Evolutionary conservation across 495 filamentous ascomycete species (phyloP).

Genomic region (Penicillium simplicissimum): DNA sequence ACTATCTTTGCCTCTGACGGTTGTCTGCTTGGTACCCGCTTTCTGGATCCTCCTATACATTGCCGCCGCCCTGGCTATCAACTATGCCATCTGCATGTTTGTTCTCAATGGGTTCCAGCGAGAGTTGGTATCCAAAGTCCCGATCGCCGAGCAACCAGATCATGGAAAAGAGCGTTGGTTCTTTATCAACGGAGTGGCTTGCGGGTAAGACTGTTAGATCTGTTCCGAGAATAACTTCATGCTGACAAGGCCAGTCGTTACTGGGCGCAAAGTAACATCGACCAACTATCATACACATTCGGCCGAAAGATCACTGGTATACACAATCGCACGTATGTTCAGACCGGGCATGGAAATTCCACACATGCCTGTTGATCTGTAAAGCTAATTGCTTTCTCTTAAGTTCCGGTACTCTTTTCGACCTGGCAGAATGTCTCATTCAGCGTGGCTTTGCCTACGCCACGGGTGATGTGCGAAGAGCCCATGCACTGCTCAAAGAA

Average conservation of each 20-base stretch:
- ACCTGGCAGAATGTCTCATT: conserved; percentile 73
- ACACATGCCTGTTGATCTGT: neutral
- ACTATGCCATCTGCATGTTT: conserved; percentile 48
- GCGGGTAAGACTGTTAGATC: conserved; percentile 26
- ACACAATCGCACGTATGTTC: conserved; percentile 70
- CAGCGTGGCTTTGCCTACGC: conserved; percentile 75
- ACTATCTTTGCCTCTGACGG: conserved; percentile 47
- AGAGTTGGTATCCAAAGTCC: conserved; percentile 29
- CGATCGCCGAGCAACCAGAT: conserved; percentile 18
- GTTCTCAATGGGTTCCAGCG: conserved; percentile 43
- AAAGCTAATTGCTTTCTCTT: neutral
- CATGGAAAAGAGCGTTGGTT: conserved; percentile 41
- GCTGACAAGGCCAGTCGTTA: conserved; percentile 22
- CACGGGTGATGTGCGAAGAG: conserved; percentile 64
- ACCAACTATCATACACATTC: conserved; percentile 73
- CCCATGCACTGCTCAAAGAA: conserved; percentile 33
- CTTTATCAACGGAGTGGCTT: conserved; percentile 41
- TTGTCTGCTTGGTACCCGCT: conserved; percentile 49
- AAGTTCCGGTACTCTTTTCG: conserved; percentile 64
- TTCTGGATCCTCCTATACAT: conserved; percentile 49
- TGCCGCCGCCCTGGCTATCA: conserved; percentile 41
- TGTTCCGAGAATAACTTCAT: no score
- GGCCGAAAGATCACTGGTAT: conserved; percentile 73
- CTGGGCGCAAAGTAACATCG: conserved; percentile 65
- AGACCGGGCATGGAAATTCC: neutral